phyloP scores from a whole-genome alignment of 441 rosid genomes.

The Brassica balearica region DNA sequence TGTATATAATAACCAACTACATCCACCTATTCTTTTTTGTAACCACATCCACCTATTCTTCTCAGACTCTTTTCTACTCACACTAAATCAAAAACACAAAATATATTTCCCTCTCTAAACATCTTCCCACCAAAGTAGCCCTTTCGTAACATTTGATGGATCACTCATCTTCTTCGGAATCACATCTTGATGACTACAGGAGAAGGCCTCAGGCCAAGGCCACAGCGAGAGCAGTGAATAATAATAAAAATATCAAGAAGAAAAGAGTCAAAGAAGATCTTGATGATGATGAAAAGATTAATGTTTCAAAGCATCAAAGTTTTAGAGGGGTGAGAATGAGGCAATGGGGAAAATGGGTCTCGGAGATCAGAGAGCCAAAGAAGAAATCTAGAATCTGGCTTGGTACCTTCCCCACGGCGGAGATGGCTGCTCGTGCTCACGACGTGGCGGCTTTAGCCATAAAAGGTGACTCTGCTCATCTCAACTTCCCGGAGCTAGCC shows the following conservation, averaged over 20 bases:
- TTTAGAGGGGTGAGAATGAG: slow-evolving; percentile 70
- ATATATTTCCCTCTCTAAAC: background rate
- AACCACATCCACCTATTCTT: slow-evolving; percentile 35
- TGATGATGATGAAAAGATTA: slow-evolving; percentile 4
- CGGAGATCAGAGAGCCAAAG: slow-evolving; percentile 68
- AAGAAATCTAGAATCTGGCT: slow-evolving; percentile 80
- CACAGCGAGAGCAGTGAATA: slow-evolving; percentile 7
- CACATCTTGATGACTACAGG: slow-evolving; percentile 13
- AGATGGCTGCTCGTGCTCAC: slow-evolving; percentile 83
- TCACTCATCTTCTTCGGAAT: slow-evolving; percentile 13
- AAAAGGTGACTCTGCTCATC: slow-evolving; percentile 64
- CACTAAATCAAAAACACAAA: background rate
- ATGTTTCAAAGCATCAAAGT: slow-evolving; percentile 43
- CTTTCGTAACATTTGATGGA: slow-evolving; percentile 26
- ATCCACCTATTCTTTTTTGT: slow-evolving; percentile 27
- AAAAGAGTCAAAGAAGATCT: slow-evolving; percentile 32
- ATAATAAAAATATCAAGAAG: slow-evolving; percentile 19
- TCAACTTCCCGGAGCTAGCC: slow-evolving; percentile 68
- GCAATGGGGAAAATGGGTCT: slow-evolving; percentile 83
- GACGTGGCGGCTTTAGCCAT: slow-evolving; percentile 75
- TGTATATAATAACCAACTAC: slow-evolving; percentile 39
- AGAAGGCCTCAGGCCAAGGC: slow-evolving; percentile 15
- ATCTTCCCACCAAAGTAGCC: background rate
- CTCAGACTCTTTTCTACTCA: slow-evolving; percentile 14
- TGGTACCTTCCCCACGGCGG: slow-evolving; percentile 66